phyloP scores from a whole-genome alignment of 768 basidiomycete genomes.

The Trametopsis cervina region DNA sequence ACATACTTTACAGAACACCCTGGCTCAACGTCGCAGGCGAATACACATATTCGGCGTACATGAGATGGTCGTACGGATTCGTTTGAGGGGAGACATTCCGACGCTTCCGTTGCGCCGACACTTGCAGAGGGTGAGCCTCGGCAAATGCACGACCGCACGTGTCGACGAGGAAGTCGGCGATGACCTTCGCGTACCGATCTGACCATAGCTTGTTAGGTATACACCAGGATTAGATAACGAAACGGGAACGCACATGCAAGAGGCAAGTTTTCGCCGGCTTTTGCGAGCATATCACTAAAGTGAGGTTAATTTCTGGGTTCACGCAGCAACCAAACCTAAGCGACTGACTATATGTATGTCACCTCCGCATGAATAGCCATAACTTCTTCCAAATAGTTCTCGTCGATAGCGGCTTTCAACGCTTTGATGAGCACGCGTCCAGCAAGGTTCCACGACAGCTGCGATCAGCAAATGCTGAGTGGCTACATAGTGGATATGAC shows the following conservation, averaged over 20 bases:
- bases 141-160: conserved; percentile 21
- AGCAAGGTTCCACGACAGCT: conserved; percentile 50
- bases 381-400: conserved; percentile 49
- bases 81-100: neutral
- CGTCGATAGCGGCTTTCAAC: conserved; percentile 54
- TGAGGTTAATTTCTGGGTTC: neutral
- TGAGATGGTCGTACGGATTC: neutral
- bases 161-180: conserved; percentile 32
- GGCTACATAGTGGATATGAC: neutral
- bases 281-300: conserved; percentile 43
- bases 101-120: neutral
- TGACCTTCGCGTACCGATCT: conserved; percentile 51
- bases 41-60: neutral
- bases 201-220: neutral
- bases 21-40: neutral
- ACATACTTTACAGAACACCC: no score
- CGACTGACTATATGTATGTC: conserved; percentile 56
- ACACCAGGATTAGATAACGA: neutral
- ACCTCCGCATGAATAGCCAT: conserved; percentile 54
- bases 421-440: conserved; percentile 64
- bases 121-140: conserved; percentile 1
- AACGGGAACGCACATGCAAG: conserved; percentile 39
- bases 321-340: neutral
- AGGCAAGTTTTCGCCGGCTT: conserved; percentile 61
- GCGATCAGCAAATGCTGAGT: neutral